Evolutionary conservation across 306 rosid genomes (phyloP).

Genomic region (Cucumis sativus): DNA sequence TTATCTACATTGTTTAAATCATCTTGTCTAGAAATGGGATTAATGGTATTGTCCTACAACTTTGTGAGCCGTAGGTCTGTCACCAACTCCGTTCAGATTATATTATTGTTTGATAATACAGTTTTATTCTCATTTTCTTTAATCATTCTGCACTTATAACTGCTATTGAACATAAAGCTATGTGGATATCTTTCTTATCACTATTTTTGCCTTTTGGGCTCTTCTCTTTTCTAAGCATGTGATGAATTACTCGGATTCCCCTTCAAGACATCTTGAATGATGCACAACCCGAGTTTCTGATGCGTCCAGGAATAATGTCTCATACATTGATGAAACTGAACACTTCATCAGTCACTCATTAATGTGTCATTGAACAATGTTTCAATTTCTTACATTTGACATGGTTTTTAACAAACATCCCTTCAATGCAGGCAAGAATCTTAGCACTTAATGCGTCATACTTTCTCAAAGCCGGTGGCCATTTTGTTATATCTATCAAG

Average conservation of each 20-base stretch:
- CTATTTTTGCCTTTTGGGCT: background rate
- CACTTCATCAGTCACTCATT: background rate
- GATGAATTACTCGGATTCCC: constrained; percentile 45
- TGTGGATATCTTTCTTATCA: background rate
- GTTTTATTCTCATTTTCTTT: background rate
- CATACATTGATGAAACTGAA: background rate
- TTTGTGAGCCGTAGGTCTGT: background rate
- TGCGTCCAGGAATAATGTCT: constrained; percentile 9
- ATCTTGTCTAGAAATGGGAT: background rate
- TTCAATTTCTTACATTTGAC: background rate
- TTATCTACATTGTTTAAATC: background rate
- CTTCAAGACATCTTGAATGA: constrained; percentile 26
- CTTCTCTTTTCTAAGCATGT: background rate
- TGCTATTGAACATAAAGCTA: background rate
- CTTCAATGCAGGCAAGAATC: constrained; percentile 75
- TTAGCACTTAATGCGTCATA: constrained; percentile 80
- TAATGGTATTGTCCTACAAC: background rate
- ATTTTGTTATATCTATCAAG: constrained; percentile 43
- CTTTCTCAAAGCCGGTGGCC: constrained; percentile 73
- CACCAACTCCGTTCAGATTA: background rate
- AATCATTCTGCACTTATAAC: background rate
- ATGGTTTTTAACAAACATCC: background rate
- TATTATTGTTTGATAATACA: background rate
- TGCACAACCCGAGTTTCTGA: constrained; percentile 62
- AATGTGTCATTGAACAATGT: background rate